These are phyloP conservation scores for Lachnellula hyalina DNA, from an alignment of 2,329 filamentous ascomycete genomes.

Conservation along the genomic window DNA sequence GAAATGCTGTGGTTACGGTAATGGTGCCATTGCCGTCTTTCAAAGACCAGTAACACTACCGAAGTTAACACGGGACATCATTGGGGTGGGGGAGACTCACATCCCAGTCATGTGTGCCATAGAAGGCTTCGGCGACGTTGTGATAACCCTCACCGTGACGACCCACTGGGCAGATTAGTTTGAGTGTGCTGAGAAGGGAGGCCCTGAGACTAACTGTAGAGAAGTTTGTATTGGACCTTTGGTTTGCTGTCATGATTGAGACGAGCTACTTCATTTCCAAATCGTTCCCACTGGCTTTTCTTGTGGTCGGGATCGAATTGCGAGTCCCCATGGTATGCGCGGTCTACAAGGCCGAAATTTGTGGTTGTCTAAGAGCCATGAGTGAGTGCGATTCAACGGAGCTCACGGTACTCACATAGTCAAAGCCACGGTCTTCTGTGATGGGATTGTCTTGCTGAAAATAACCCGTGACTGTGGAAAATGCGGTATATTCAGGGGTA, in stretches of 20 bases:
- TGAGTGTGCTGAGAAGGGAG: conserved; percentile 11
- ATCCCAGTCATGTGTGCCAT: conserved; percentile 66
- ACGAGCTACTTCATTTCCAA: conserved; percentile 49
- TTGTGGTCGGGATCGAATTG: conserved; percentile 36
- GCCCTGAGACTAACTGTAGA: conserved; percentile 40
- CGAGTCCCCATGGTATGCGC: conserved; percentile 52
- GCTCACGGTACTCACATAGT: conserved; percentile 49
- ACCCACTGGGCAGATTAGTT: conserved; percentile 39
- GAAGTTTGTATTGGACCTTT: conserved; percentile 55
- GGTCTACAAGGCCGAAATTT: conserved; percentile 63
- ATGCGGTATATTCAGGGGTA: conserved; percentile 37
- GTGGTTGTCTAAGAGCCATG: conserved; percentile 41
- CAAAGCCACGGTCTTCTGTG: conserved; percentile 53
- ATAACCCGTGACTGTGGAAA: conserved; percentile 55
- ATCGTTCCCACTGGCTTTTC: conserved; percentile 59
- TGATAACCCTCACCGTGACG: conserved; percentile 66
- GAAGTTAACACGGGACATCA: background rate
- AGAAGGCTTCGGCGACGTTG: conserved; percentile 58
- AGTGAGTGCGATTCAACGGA: background rate
- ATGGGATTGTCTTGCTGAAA: conserved; percentile 59
- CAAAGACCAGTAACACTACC: conserved; percentile 59
- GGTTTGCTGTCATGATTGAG: conserved; percentile 44
- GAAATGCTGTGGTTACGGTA: conserved; percentile 16
- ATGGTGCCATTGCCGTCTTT: conserved; percentile 57
- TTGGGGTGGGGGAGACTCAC: conserved; percentile 35